Percentiles rank a stretch among this genome's conserved stretches.
Evolutionary conservation across 257 asterid species (phyloP).

Genomic region (Plantago ovata): DNA sequence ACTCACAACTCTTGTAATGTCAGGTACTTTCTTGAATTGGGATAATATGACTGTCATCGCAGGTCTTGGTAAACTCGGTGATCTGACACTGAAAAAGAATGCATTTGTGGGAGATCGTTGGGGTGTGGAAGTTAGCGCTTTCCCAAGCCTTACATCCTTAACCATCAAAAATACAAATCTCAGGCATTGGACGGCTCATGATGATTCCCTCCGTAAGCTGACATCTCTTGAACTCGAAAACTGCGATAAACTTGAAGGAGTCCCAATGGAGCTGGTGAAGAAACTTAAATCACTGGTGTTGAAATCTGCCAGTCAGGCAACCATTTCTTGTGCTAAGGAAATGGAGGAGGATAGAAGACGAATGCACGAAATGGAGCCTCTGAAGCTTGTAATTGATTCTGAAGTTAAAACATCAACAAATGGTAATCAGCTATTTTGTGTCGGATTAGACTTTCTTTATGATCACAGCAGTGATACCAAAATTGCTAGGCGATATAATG

Average conservation of each 20-base stretch:
- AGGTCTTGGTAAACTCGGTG: not conserved
- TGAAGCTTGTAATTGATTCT: not conserved
- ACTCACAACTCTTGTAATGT: not conserved
- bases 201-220: not conserved
- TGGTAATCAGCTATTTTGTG: not conserved
- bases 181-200: not conserved
- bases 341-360: not conserved
- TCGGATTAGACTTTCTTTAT: no score
- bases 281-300: not conserved
- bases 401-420: not conserved
- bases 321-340: constrained; percentile 1
- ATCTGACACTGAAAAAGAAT: not conserved
- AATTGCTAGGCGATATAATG: no score
- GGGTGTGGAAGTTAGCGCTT: not conserved
- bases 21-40: not conserved
- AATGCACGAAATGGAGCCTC: not conserved
- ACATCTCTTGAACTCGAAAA: not conserved
- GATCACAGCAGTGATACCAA: no score
- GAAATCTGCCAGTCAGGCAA: not conserved
- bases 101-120: constrained; percentile 5
- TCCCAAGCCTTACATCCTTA: not conserved
- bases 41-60: not conserved
- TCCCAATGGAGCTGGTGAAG: constrained; percentile 1
- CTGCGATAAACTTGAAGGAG: constrained; percentile 1
- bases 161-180: not conserved